phyloP scores from a whole-genome alignment of 352 stramenopile species.

The Pythium phragmiticola region DNA sequence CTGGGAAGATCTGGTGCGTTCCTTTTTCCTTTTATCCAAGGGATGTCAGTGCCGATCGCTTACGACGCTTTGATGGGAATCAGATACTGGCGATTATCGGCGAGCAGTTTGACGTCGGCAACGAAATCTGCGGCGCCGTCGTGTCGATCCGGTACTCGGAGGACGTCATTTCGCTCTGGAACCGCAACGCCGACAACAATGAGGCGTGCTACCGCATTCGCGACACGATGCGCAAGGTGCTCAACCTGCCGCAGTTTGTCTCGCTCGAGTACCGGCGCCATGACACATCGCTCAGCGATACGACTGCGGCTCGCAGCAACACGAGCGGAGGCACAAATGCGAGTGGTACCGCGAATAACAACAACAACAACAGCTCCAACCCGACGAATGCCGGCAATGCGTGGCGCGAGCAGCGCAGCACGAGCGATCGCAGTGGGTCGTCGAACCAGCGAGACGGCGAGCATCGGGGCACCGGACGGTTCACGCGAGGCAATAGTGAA shows the following conservation, averaged over 20 bases:
- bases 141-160: conserved; percentile 92
- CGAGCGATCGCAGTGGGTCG: conserved; percentile 18
- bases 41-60: not conserved
- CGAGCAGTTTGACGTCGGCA: conserved; percentile 93
- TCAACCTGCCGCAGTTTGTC: conserved; percentile 91
- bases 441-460: conserved; percentile 19
- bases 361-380: conserved; percentile 23
- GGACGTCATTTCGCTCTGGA: conserved; percentile 95
- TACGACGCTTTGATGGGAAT: not conserved
- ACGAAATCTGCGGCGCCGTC: conserved; percentile 91
- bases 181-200: conserved; percentile 92
- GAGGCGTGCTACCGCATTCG: conserved; percentile 85
- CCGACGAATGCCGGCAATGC: not conserved
- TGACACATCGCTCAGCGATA: conserved; percentile 82
- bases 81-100: conserved; percentile 89
- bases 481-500: conserved; percentile 27
- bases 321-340: conserved; percentile 29
- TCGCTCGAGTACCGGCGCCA: conserved; percentile 92
- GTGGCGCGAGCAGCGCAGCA: conserved; percentile 24
- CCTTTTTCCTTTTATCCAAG: not conserved
- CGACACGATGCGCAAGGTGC: conserved; percentile 87
- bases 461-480: conserved; percentile 38
- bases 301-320: conserved; percentile 75
- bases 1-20: conserved; percentile 89
- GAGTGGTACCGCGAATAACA: conserved; percentile 25